Evolutionary conservation across 352 stramenopile species (phyloP).

Genomic region (Phytophthora brassicae): DNA sequence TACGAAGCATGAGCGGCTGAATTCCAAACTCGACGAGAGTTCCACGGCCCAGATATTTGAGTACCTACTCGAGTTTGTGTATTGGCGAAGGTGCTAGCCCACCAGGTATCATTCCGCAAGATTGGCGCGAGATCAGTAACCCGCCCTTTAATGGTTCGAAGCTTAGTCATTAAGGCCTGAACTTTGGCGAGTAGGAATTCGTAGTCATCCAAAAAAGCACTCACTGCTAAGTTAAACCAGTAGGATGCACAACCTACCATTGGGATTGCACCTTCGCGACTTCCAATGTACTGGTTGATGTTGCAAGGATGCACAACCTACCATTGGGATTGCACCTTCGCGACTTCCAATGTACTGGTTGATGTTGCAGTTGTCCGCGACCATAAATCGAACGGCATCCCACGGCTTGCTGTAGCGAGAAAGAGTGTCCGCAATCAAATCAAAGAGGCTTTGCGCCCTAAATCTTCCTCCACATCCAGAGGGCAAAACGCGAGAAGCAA

Average conservation of each 20-base stretch:
- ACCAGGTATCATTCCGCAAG: slow-evolving; percentile 16
- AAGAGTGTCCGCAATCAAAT: slow-evolving; percentile 20
- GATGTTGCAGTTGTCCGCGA: too few species aligned
- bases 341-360: slow-evolving; percentile 16
- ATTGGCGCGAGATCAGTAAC: not conserved
- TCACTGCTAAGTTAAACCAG: slow-evolving; percentile 21
- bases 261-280: too few species aligned
- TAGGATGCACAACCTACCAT: too few species aligned
- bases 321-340: slow-evolving; percentile 14
- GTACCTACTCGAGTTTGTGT: not conserved
- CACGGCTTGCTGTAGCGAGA: slow-evolving; percentile 14
- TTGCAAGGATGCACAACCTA: slow-evolving; percentile 13
- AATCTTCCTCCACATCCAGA: too few species aligned
- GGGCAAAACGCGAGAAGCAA: too few species aligned
- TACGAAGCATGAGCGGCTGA: too few species aligned
- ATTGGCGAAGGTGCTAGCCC: slow-evolving; percentile 16
- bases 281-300: too few species aligned
- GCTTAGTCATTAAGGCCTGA: not conserved
- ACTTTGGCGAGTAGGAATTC: slow-evolving; percentile 13
- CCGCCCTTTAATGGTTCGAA: slow-evolving; percentile 5
- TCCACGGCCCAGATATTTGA: slow-evolving; percentile 7
- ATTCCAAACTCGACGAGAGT: not conserved
- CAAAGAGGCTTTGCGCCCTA: slow-evolving; percentile 17
- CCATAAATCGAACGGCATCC: not conserved
- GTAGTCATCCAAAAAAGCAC: slow-evolving; percentile 12